Base-by-base conservation (phyloP, 1,139 yeast genomes). In the Pneumocystis canis region DNA sequence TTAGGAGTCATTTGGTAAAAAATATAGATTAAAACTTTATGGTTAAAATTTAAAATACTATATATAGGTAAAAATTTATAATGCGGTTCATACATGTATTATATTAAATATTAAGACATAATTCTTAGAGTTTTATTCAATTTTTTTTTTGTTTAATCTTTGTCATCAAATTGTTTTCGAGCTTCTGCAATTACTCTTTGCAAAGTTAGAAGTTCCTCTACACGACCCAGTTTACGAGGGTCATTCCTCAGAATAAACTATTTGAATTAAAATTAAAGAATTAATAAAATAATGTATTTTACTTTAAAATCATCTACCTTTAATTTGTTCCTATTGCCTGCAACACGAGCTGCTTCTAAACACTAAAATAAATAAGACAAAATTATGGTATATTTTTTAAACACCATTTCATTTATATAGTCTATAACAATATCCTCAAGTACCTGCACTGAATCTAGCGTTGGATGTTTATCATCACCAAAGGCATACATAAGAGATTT, bases 351-450 rank as follows among this genome's bases (percentile, higher is more conserved):
- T 0, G 87, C 84, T 62, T 80, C 83, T 66, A 77, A 80, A 69
- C 86, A 84, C 66, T 65, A 31, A 69, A 67, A 59, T 70, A 71
- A 60, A 70, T 71, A 47, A 53, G 20, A 37, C 74, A 75, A 18
- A n/a, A 57, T 16, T 7, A 37, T 2, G 3, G 16, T 37, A 66
- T 14, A 72, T 67, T 62, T 71, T 3, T 58, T n/a, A 65, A 71
- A 18, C 62, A 71, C 73, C 61, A 89, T 77, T 69, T 86, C 90
- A 4, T 84, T 80, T 59, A 90, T 76, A 71, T 85, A 90, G 64
- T 85, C 88, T 37, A 85, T 82, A 18, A 90, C 79, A n/a, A 87
- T 79, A 68, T 90, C 97, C 70, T 90, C 97, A 30, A 90, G 73
- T 4, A 87, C 83, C 64, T 84, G 85, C 1, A 88, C 84, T 0